phyloP scores from a whole-genome alignment of 495 filamentous ascomycete species.

The Penicillium alfredii region DNA sequence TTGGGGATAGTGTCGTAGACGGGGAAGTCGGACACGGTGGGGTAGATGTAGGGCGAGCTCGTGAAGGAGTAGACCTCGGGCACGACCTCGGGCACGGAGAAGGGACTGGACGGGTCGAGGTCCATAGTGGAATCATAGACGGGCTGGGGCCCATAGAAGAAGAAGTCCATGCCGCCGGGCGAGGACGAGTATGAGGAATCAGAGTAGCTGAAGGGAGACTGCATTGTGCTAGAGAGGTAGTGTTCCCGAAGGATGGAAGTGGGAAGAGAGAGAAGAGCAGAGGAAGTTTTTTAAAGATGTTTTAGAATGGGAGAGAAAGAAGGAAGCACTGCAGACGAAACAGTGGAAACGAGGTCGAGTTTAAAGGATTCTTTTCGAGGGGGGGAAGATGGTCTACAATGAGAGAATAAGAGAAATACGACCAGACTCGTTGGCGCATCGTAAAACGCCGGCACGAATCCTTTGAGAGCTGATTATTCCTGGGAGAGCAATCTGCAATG shows the following conservation, averaged over 20 bases:
- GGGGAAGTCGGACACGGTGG: slow-evolving; percentile 6
- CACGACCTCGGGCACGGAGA: slow-evolving; percentile 15
- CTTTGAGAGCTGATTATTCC: slow-evolving; percentile 5
- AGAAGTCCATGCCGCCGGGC: slow-evolving; percentile 24
- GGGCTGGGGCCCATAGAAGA: slow-evolving; percentile 20
- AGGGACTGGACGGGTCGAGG: slow-evolving; percentile 15
- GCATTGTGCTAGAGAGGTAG: slow-evolving; percentile 11
- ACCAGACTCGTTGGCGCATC: slow-evolving; percentile 19
- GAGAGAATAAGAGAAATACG: neutral
- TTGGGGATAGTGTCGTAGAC: slow-evolving; percentile 17
- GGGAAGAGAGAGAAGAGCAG: neutral
- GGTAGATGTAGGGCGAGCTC: slow-evolving; percentile 21
- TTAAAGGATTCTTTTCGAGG: slow-evolving; percentile 13
- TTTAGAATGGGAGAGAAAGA: slow-evolving; percentile 2
- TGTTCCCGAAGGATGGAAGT: too few relatives aligned
- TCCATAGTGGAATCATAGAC: slow-evolving; percentile 19
- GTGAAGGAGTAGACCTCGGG: slow-evolving; percentile 21
- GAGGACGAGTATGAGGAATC: slow-evolving; percentile 27
- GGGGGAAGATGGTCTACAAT: slow-evolving; percentile 10
- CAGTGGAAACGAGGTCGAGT: slow-evolving; percentile 12
- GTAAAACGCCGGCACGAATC: slow-evolving; percentile 20
- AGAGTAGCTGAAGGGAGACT: slow-evolving; percentile 24
- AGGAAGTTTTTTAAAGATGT: neutral
- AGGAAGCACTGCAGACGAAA: slow-evolving; percentile 3
- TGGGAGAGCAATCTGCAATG: neutral